phyloP scores from a whole-genome alignment of 2,329 filamentous ascomycete species.

The Fusarium hostae region DNA sequence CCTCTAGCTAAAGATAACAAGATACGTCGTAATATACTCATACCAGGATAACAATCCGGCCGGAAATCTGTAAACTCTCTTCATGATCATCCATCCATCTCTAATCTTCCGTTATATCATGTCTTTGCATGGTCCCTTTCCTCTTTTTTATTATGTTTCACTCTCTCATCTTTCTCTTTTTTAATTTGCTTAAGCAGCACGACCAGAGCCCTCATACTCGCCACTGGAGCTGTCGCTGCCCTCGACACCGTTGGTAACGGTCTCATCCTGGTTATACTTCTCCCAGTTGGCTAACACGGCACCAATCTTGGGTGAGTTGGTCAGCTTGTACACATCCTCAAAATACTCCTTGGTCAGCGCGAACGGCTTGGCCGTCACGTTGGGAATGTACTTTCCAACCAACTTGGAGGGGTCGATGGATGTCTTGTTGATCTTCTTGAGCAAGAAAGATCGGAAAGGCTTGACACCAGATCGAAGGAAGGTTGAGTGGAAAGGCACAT shows the following conservation, averaged over 20 bases:
- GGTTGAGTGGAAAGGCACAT: slow-evolving; percentile 98
- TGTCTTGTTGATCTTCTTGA: slow-evolving; percentile 99
- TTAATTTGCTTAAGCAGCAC: slow-evolving; percentile 51
- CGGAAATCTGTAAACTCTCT: slow-evolving; percentile 37
- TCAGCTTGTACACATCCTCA: slow-evolving; percentile 96
- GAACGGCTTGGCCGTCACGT: slow-evolving; percentile 96
- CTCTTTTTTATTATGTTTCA: slow-evolving; percentile 22
- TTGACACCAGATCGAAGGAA: slow-evolving; percentile 98
- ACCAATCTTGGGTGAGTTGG: slow-evolving; percentile 82
- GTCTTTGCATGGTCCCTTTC: slow-evolving; percentile 13
- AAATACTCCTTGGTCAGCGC: slow-evolving; percentile 98
- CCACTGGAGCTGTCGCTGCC: slow-evolving; percentile 55
- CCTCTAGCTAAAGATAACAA: slow-evolving; percentile 38
- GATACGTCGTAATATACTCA: slow-evolving; percentile 45
- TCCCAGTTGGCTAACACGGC: slow-evolving; percentile 89
- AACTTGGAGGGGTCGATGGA: slow-evolving; percentile 97
- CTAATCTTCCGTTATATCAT: slow-evolving; percentile 32
- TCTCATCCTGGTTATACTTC: slow-evolving; percentile 69
- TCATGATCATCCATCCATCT: slow-evolving; percentile 42
- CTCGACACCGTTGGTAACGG: slow-evolving; percentile 47
- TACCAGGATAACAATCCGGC: slow-evolving; percentile 36
- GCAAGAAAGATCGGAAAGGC: slow-evolving; percentile 96
- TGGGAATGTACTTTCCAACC: slow-evolving; percentile 98
- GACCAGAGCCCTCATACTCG: slow-evolving; percentile 55
- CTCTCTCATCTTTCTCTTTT: neutral